Conservation (phyloP, 2,329 filamentous ascomycete species). For the Thermothelomyces thermophilus region DNA sequence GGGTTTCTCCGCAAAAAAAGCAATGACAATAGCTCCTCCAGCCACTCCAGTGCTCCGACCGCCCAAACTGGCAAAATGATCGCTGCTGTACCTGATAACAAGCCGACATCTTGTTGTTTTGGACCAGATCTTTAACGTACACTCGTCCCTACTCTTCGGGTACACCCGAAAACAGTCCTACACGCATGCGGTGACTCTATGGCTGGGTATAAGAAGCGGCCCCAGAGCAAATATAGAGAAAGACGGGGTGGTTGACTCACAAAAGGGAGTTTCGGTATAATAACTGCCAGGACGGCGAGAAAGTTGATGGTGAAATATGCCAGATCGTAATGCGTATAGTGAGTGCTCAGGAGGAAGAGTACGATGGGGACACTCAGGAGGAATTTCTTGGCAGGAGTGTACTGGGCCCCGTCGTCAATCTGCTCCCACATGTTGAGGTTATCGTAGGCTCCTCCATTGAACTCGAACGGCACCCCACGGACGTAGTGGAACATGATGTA, state of each 20-base stretch:
- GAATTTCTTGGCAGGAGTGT: conserved; percentile 98
- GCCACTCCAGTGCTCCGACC: not conserved
- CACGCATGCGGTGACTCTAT: conserved; percentile 71
- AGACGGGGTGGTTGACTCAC: conserved; percentile 56
- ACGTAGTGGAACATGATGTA: conserved; percentile 99
- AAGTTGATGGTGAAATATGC: conserved; percentile 98
- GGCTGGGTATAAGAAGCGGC: conserved; percentile 22
- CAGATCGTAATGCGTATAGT: conserved; percentile 97
- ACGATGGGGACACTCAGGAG: conserved; percentile 89
- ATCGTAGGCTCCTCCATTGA: conserved; percentile 97
- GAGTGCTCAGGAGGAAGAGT: conserved; percentile 91
- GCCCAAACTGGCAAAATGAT: conserved; percentile 10
- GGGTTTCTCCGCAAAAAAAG: not conserved
- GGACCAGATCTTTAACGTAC: conserved; percentile 14
- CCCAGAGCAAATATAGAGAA: conserved; percentile 17
- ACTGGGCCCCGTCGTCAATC: conserved; percentile 98
- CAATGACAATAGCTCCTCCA: conserved; percentile 1
- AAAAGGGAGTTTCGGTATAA: conserved; percentile 93
- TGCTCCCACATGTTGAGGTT: conserved; percentile 99
- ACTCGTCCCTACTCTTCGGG: conserved; percentile 48
- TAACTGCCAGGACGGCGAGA: conserved; percentile 80
- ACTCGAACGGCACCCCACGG: conserved; percentile 95
- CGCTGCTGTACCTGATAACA: conserved; percentile 7
- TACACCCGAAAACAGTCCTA: conserved; percentile 64
- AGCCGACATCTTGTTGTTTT: not conserved